Percentiles rank a stretch among this genome's conserved stretches.
phyloP scores from a whole-genome alignment of 2,329 filamentous ascomycete species.

The Pyrenochaeta sp. region DNA sequence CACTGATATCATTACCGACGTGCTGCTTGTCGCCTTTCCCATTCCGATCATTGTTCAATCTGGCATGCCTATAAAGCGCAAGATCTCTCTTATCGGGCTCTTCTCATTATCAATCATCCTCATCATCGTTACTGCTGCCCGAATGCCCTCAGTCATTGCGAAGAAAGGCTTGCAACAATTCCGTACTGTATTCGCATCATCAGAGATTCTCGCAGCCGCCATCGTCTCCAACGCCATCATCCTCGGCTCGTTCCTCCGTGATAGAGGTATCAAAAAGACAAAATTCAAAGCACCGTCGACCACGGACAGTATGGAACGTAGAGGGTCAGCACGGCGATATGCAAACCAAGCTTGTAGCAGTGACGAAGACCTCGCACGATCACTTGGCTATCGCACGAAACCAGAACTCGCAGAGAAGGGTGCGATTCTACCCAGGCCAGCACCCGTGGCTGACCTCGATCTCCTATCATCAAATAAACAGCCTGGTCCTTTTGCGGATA shows the following conservation, averaged over 20 bases:
- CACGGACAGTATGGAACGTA: constrained; percentile 62
- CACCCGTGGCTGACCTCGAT: constrained; percentile 41
- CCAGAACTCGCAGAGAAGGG: constrained; percentile 58
- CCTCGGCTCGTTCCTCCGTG: constrained; percentile 89
- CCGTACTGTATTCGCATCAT: constrained; percentile 85
- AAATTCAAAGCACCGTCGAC: constrained; percentile 73
- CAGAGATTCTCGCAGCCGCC: constrained; percentile 89
- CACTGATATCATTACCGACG: constrained; percentile 87
- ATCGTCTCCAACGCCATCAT: constrained; percentile 88
- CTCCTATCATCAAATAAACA: constrained; percentile 32
- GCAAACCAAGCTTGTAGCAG: constrained; percentile 82
- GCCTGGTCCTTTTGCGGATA: constrained; percentile 35
- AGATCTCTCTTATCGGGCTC: constrained; percentile 78
- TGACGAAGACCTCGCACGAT: constrained; percentile 87
- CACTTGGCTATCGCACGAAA: constrained; percentile 74
- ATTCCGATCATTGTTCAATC: constrained; percentile 86
- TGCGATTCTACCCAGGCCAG: constrained; percentile 53
- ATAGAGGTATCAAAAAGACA: constrained; percentile 85
- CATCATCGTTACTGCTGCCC: constrained; percentile 80
- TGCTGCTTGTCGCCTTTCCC: constrained; percentile 86
- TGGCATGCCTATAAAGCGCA: constrained; percentile 77
- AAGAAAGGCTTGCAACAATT: constrained; percentile 80
- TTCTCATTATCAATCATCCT: constrained; percentile 87
- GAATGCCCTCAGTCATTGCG: constrained; percentile 79
- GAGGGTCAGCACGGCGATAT: constrained; percentile 66